Evolutionary conservation across 1,284 basidiomycete genomes (phyloP), one percentile per base, ranked within the genome.

Genomic region (Coniferiporia sulphurascens): DNA sequence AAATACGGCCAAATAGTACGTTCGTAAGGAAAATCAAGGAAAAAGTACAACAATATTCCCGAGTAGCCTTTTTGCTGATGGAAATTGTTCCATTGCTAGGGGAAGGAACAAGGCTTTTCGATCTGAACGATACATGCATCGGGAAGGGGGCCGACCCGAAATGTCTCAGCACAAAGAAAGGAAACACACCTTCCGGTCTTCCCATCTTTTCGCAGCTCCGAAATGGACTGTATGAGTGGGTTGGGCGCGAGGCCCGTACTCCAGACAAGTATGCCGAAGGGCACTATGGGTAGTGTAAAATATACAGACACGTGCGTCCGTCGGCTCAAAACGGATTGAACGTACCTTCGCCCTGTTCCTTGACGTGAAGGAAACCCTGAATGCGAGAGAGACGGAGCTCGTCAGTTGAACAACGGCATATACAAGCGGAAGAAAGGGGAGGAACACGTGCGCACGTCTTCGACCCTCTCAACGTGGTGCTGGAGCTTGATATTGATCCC

Each of bases 241-340:
- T 93, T 93, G 2, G 89, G 83, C 8, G 89, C 81, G 7, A 95
- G 77, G 1, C 91, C 91, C 4, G 92, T 93, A 65, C 85, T 87
- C 93, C 93, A 94, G 17, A 95, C 91, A 4, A 93, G 79, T 43
- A 94, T 74, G 13, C 92, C 92, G 68, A 87, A 91, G 12, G 84
- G 85, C 27, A 91, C 88, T 89, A 32, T 48, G 4, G 36, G 36
- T 3, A 9, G 36, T 12, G 52, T 38, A 21, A 54, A 2, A 8
- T 21, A 9, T 8, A 17, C 44, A 46, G 8, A 46, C 17, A n/a
- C 8, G n/a, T n/a, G 8, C 44, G 44, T 9, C 19, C 8, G 15
- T 8, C 12, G n/a, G n/a, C 17, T 46, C 44, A n/a, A 21, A 44
- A 58, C 58, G 54, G 59, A 52, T 52, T 12, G 21, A 55, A 48